These are phyloP conservation scores for Apiospora kogelbergensis DNA, from an alignment of 2,329 filamentous ascomycete genomes.

Conservation along the genomic window DNA sequence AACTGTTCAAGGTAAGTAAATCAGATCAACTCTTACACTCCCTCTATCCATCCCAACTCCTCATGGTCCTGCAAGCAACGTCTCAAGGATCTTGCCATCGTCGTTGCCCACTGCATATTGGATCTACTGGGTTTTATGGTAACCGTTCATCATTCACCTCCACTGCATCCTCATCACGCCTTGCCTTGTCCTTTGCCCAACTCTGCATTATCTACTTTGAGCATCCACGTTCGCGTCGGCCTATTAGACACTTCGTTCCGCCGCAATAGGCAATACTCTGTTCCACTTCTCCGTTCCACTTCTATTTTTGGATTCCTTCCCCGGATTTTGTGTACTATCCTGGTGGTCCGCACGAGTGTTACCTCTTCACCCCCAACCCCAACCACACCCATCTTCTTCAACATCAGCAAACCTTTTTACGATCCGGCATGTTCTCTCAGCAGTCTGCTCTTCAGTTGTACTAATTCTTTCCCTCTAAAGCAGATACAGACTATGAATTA, in stretches of 20 bases:
- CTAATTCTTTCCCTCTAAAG: not conserved
- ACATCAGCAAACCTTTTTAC: not conserved
- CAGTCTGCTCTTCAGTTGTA: not conserved
- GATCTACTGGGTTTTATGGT: not conserved
- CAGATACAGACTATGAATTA: slow-evolving; percentile 24
- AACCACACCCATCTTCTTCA: not conserved
- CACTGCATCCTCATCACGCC: not conserved
- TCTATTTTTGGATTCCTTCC: not conserved
- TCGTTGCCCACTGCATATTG: not conserved
- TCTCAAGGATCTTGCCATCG: not conserved
- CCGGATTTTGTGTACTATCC: not conserved
- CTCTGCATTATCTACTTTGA: not conserved
- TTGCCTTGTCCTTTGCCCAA: not conserved
- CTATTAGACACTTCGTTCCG: not conserved
- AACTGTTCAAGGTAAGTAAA: slow-evolving; percentile 27
- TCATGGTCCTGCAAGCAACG: not conserved
- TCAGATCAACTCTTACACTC: not conserved
- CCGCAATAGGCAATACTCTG: not conserved
- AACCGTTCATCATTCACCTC: not conserved
- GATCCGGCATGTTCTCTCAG: not conserved
- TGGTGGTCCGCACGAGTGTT: not conserved
- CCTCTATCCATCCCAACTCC: not conserved
- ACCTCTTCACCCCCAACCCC: not conserved
- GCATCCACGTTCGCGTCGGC: not conserved
- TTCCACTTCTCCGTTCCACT: not conserved